A percentile compares a stretch with the other conserved stretches of the same genome.
Conservation (phyloP, 2,329 filamentous ascomycete genomes). For the Fusarium nisikadoi region DNA sequence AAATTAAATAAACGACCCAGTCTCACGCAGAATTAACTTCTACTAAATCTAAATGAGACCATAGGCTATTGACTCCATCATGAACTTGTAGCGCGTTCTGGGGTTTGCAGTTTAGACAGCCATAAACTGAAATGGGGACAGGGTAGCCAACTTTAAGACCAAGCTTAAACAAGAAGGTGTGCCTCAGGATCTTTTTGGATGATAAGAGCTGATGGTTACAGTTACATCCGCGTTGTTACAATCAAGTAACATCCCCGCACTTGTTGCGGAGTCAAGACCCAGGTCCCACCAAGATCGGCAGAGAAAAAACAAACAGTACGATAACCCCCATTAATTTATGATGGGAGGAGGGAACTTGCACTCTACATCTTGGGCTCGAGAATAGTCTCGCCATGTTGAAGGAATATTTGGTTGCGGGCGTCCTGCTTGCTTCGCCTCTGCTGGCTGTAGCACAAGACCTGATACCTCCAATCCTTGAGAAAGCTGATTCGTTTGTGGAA, state of each 20-base stretch:
- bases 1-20: too few relatives aligned
- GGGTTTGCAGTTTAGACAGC: background rate
- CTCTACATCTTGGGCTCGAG: fast-evolving
- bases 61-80: background rate
- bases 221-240: conserved; percentile 4
- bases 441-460: conserved; percentile 2
- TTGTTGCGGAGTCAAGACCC: background rate
- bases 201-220: background rate
- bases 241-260: conserved; percentile 6
- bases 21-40: background rate
- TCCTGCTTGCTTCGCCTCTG: background rate
- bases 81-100: background rate
- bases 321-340: background rate
- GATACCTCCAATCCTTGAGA: conserved; percentile 3
- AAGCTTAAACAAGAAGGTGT: background rate
- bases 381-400: background rate
- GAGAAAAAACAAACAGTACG: background rate
- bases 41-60: background rate
- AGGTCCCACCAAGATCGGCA: conserved; percentile 1
- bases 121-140: background rate
- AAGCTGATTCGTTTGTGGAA: background rate
- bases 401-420: background rate
- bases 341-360: fast-evolving
- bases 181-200: background rate
- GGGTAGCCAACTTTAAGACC: background rate